phyloP scores from a whole-genome alignment of 1,284 basidiomycete species.

The Serendipita sp. region DNA sequence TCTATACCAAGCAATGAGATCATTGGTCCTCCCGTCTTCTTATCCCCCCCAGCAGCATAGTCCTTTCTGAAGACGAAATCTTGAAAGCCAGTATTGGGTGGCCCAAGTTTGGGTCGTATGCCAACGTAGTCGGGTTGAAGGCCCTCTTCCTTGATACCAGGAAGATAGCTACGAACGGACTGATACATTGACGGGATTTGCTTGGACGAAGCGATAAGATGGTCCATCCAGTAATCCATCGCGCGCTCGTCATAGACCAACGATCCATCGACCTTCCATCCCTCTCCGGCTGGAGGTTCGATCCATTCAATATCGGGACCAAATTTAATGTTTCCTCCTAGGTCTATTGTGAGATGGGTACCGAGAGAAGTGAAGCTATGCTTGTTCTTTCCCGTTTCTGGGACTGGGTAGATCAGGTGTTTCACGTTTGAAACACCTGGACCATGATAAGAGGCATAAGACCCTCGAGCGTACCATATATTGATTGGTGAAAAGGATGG shows the following conservation, averaged over 20 bases:
- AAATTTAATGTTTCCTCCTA: constrained; percentile 80
- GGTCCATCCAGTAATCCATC: constrained; percentile 62
- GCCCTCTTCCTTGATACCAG: constrained; percentile 46
- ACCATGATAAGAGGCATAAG: constrained; percentile 78
- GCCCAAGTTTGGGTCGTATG: constrained; percentile 77
- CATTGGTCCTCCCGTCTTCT: constrained; percentile 32
- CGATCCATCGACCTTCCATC: constrained; percentile 19
- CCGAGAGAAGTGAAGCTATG: constrained; percentile 70
- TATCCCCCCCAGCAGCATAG: constrained; percentile 20
- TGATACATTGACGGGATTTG: constrained; percentile 45
- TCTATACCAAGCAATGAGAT: constrained; percentile 67
- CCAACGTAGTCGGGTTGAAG: constrained; percentile 84
- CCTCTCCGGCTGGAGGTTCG: constrained; percentile 28
- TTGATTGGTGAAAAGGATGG: constrained; percentile 61
- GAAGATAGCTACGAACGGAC: constrained; percentile 62
- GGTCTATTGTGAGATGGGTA: constrained; percentile 80
- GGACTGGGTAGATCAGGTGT: constrained; percentile 82
- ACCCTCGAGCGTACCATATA: constrained; percentile 68
- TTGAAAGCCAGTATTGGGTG: constrained; percentile 62
- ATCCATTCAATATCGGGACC: constrained; percentile 92
- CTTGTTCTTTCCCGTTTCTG: constrained; percentile 39
- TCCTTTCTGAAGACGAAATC: constrained; percentile 67
- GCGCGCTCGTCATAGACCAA: constrained; percentile 27
- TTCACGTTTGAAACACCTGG: constrained; percentile 41
- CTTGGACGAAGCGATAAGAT: constrained; percentile 47